phyloP scores from a whole-genome alignment of 192 early-diverging fungal genomes.

The Coemansia sp. region DNA sequence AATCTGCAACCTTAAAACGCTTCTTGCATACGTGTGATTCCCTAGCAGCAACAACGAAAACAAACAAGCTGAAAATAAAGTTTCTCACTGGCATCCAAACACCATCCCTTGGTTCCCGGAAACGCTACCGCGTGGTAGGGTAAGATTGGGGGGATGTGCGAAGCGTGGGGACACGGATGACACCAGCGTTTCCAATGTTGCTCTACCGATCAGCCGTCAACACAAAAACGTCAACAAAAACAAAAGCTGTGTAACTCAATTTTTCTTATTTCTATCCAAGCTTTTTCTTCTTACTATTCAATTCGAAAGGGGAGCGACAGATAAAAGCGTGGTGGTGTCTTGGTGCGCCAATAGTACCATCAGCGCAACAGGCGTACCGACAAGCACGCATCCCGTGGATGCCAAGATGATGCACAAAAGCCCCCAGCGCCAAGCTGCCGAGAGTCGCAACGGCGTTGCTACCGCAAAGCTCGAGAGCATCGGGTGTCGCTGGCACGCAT shows the following conservation, averaged over 20 bases:
- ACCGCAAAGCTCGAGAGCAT: conserved; percentile 40
- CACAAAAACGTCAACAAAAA: no score
- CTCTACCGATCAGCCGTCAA: no score
- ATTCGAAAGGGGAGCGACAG: background rate
- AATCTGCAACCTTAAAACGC: background rate
- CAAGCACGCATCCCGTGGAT: conserved; percentile 23
- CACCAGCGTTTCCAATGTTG: background rate
- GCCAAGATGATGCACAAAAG: conserved; percentile 25
- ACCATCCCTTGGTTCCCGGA: background rate
- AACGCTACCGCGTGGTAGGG: background rate
- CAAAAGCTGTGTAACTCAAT: no score
- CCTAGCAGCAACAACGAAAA: no score
- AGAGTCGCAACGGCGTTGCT: conserved; percentile 28
- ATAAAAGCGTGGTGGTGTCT: background rate
- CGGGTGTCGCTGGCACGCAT: conserved; percentile 45
- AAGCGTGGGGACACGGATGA: background rate
- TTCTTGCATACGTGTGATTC: background rate
- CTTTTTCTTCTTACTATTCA: no score
- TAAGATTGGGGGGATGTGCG: background rate
- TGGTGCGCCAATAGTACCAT: conserved; percentile 28
- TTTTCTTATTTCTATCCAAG: no score
- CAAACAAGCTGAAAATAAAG: background rate
- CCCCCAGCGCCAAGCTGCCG: conserved; percentile 34
- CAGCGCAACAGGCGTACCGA: conserved; percentile 33
- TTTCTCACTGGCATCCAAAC: background rate